These are phyloP conservation scores for Patellifolia procumbens DNA, from an alignment of 179 eudicot genomes.

Conservation along the genomic window DNA sequence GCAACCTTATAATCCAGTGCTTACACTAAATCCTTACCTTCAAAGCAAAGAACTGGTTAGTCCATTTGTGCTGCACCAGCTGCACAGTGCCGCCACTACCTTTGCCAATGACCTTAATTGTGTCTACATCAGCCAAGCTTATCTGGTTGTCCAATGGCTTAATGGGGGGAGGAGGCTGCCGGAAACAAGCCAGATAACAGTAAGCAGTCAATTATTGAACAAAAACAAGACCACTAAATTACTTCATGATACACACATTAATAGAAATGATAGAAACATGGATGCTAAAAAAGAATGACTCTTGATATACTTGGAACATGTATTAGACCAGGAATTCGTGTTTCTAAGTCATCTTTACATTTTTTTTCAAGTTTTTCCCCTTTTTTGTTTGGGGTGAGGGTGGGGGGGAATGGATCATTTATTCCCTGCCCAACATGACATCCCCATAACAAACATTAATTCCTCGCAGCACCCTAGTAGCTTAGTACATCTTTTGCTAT, in stretches of 20 bases:
- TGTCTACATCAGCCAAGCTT: conserved; percentile 91
- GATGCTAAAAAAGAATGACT: not conserved
- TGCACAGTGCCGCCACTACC: conserved; percentile 96
- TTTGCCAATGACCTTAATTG: conserved; percentile 88
- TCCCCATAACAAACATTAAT: not conserved
- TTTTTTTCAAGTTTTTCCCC: not conserved
- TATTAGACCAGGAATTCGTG: not conserved
- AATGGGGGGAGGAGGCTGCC: conserved; percentile 84
- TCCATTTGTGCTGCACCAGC: conserved; percentile 98
- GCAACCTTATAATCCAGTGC: not conserved
- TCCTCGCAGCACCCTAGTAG: not conserved
- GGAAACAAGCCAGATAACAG: conserved; percentile 16
- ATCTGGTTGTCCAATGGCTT: conserved; percentile 89
- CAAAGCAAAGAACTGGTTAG: conserved; percentile 93
- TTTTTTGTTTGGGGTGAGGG: not conserved
- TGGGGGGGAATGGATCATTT: not conserved
- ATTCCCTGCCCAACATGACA: not conserved
- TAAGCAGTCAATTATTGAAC: conserved; percentile 3
- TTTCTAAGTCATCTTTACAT: not conserved
- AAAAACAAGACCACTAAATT: not conserved
- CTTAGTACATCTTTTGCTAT: not conserved
- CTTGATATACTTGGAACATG: not conserved
- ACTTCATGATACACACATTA: not conserved
- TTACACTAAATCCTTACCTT: conserved; percentile 51
- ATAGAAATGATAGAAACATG: not conserved